Evolutionary conservation across 2,329 filamentous ascomycete genomes (phyloP).

Genomic region (Aspergillus fumigatiaffinis): DNA sequence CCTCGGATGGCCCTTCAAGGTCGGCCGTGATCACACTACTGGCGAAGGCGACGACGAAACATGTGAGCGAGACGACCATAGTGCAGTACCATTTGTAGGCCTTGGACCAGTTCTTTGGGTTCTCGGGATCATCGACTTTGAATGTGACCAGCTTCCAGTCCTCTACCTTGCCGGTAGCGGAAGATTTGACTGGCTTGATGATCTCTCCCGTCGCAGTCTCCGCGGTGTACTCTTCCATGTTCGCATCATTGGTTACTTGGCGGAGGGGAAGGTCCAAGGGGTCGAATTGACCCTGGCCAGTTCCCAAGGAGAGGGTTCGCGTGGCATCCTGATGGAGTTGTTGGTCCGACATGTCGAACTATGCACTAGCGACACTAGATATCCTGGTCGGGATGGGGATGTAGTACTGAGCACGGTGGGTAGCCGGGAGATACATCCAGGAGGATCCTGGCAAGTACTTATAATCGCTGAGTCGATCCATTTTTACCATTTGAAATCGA

Average conservation of each 20-base stretch:
- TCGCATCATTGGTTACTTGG: slow-evolving; percentile 57
- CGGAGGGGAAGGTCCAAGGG: slow-evolving; percentile 61
- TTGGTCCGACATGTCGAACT: slow-evolving; percentile 1
- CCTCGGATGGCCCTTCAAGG: slow-evolving; percentile 58
- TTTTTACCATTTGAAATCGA: not conserved
- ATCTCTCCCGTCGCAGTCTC: slow-evolving; percentile 63
- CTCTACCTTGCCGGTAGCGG: slow-evolving; percentile 49
- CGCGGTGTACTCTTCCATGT: slow-evolving; percentile 63
- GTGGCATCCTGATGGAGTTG: slow-evolving; percentile 11
- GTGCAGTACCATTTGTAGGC: slow-evolving; percentile 77
- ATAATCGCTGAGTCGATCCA: not conserved
- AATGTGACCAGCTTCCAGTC: slow-evolving; percentile 68
- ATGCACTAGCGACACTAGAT: not conserved
- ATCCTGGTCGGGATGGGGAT: not conserved
- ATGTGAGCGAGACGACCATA: slow-evolving; percentile 74
- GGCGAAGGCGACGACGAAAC: slow-evolving; percentile 68
- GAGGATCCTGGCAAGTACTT: slow-evolving; percentile 1
- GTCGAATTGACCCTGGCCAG: slow-evolving; percentile 28
- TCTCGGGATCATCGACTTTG: slow-evolving; percentile 65
- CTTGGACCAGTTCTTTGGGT: slow-evolving; percentile 84
- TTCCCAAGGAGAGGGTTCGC: slow-evolving; percentile 23
- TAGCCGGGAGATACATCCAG: not conserved
- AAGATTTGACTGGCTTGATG: slow-evolving; percentile 51
- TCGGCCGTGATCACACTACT: slow-evolving; percentile 77
- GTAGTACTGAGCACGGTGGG: not conserved